These are phyloP conservation scores for Hagleromyces aurorensis DNA, from an alignment of 805 yeast species.

Conservation along the genomic window DNA sequence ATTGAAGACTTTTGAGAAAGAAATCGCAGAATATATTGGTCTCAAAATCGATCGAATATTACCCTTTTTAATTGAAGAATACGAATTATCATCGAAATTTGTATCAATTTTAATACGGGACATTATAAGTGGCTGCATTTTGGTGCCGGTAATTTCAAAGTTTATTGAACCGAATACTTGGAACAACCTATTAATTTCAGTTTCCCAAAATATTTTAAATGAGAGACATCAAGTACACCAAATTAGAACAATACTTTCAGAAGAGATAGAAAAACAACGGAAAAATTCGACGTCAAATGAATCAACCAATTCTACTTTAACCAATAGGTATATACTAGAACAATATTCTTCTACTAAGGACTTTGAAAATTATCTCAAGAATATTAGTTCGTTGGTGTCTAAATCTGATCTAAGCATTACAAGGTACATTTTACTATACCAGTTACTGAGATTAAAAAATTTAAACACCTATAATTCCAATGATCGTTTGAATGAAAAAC, in stretches of 20 bases:
- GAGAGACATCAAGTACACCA: conserved; percentile 70
- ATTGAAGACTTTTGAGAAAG: conserved; percentile 29
- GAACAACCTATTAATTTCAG: conserved; percentile 54
- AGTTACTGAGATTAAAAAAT: conserved; percentile 12
- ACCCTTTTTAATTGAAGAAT: conserved; percentile 41
- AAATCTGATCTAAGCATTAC: conserved; percentile 12
- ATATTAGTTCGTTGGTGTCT: conserved; percentile 15
- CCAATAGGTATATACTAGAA: conserved; percentile 7
- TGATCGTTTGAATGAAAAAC: conserved; percentile 8
- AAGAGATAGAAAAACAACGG: conserved; percentile 39
- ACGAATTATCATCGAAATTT: conserved; percentile 39
- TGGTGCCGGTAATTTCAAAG: conserved; percentile 44
- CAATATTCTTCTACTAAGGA: conserved; percentile 14
- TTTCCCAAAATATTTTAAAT: conserved; percentile 55
- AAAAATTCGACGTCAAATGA: conserved; percentile 5
- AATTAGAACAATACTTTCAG: conserved; percentile 59
- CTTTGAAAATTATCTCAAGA: conserved; percentile 24
- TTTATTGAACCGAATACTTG: conserved; percentile 68
- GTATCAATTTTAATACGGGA: conserved; percentile 51
- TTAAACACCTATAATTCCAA: too few relatives aligned
- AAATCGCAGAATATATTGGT: conserved; percentile 45
- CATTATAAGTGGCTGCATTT: conserved; percentile 48
- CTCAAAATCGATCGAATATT: conserved; percentile 33
- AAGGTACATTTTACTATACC: conserved; percentile 13
- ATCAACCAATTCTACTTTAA: conserved; percentile 1